Base-by-base conservation (phyloP, 2,329 filamentous ascomycete species). In the Cladosporium velox region DNA sequence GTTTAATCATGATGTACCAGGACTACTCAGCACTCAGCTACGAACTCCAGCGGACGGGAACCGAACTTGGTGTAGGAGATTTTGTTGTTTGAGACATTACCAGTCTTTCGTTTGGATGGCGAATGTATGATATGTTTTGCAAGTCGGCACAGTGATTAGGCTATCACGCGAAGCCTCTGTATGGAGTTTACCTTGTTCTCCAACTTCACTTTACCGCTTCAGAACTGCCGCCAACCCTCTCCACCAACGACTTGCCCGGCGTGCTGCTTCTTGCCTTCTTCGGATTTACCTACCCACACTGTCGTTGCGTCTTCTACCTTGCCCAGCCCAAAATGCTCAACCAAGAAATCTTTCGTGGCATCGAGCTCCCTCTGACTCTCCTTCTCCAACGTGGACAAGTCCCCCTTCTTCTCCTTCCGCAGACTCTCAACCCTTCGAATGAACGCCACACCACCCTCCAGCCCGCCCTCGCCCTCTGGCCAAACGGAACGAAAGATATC, bases 11-110 rank as follows among this genome's bases (percentile, higher is more conserved):
- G 76, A 88, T 91, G 75, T 93, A 90, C 74, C 84, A 84, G 66
- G 87, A 92, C 76, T 87, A 91, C 71, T 85, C 86, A 1, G 84
- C 93, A 32, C 73, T 92, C 69, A 88, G 85, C 66, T 93, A 92
- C 78, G 88, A 91, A 75, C 77, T 92, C n/a, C 65, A 59, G 24
- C 49, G 59, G 28, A 32, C 54, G 14, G 35, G 7, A 24, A 38
- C 44, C 14, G 35, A 35, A 38, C 21, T 64, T 21, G 51, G 49
- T 14, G 61, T 57, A n/a, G 52, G 34, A 28, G 47, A 59, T 0
- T 30, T 65, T 44, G 34, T 59, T n/a, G 38, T 65, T 3, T 65
- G 51, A 64, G 26, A n/a, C n/a, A 18, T 4, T 18, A 24, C 41
- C n/a, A 47, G 41, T 47, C 41, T n/a, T 21, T 47, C 41, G 41